Evolutionary conservation across 306 rosid species (phyloP), one percentile per base, ranked within the genome.

Genomic region (Pterocarpus macrocarpus): DNA sequence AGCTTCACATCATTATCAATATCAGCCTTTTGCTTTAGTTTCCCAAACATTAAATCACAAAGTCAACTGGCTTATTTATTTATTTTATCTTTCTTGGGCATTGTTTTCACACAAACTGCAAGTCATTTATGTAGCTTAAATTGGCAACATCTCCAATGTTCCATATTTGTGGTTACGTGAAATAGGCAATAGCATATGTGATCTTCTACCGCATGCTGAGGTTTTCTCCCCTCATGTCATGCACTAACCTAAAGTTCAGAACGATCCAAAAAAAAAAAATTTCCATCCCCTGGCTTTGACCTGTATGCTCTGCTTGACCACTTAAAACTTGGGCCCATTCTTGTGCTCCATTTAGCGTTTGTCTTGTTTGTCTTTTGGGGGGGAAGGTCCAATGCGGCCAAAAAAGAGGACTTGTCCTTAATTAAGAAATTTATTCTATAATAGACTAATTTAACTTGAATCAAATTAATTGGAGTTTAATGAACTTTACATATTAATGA

Each of bases 1-100:
- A 75, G 61, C 87, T 85, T 92, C 94, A 81, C 90, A 73, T 91
- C 74, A 64, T 13, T 41, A 76, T 92, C 90, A 87, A 52, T 16
- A 7, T 62, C 61, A 78, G 64, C 59, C 45, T 79, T 80, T 49
- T 5, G 10, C 4, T 49, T 13, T 49, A 49, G 55, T 14, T 3
- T 13, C 15, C n/a, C 16, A 14, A 49, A 9, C 6, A 45, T 10
- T 45, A 45, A 45, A 8, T 45, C 10, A 12, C 10, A 28, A 44
- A 75, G 67, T 66, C 77, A 81, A 81, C 77, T 63, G 55, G 3
- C 15, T 36, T 61, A 8, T 47, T 62, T 4, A 1, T 9, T 16
- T 16, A 8, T 71, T 69, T 41, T 11, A 2, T 1, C 16, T 13
- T 53, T 28, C 16, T 58, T 45, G 36, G 78, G 16, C n/a, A 47